These are phyloP conservation scores for Paracorniculantispora psalliotae DNA, from an alignment of 2,329 filamentous ascomycete species.

Conservation along the genomic window DNA sequence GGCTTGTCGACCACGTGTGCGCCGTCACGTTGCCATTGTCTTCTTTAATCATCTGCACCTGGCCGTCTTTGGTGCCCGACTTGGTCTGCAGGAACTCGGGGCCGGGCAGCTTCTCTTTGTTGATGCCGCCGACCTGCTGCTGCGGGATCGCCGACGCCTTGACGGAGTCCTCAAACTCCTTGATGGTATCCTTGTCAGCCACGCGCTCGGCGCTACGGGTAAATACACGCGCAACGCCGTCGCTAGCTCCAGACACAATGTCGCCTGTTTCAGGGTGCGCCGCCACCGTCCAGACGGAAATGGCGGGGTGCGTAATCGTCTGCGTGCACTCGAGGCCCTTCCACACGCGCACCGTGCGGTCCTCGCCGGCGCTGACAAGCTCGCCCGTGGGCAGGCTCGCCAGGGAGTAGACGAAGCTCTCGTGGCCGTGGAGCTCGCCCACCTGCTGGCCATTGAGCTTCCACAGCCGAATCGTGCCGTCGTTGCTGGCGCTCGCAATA, in stretches of 20 bases:
- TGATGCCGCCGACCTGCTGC: slow-evolving; percentile 75
- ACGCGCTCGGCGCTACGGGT: slow-evolving; percentile 64
- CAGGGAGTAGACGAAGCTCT: slow-evolving; percentile 90
- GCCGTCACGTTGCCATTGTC: slow-evolving; percentile 76
- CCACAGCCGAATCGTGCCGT: slow-evolving; percentile 84
- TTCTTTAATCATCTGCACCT: slow-evolving; percentile 87
- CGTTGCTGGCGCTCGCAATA: slow-evolving; percentile 93
- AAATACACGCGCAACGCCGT: slow-evolving; percentile 80
- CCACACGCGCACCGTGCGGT: slow-evolving; percentile 91
- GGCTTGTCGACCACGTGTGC: slow-evolving; percentile 74
- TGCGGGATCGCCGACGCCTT: slow-evolving; percentile 81
- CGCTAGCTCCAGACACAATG: slow-evolving; percentile 89
- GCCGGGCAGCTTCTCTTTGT: slow-evolving; percentile 87
- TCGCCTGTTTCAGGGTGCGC: slow-evolving; percentile 78
- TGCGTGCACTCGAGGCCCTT: slow-evolving; percentile 77
- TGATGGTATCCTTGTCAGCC: slow-evolving; percentile 63
- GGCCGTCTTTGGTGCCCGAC: slow-evolving; percentile 89
- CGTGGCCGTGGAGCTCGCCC: slow-evolving; percentile 77
- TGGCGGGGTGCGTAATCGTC: slow-evolving; percentile 93
- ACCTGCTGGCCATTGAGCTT: slow-evolving; percentile 72
- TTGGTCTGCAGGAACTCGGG: slow-evolving; percentile 80
- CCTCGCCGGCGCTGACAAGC: slow-evolving; percentile 85
- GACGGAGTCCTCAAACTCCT: slow-evolving; percentile 76
- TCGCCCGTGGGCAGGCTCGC: slow-evolving; percentile 75
- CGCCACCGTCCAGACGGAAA: slow-evolving; percentile 94